Evolutionary conservation across 352 stramenopile genomes (phyloP), one percentile per base, ranked within the genome.

Genomic region (Phytophthora pluvialis): DNA sequence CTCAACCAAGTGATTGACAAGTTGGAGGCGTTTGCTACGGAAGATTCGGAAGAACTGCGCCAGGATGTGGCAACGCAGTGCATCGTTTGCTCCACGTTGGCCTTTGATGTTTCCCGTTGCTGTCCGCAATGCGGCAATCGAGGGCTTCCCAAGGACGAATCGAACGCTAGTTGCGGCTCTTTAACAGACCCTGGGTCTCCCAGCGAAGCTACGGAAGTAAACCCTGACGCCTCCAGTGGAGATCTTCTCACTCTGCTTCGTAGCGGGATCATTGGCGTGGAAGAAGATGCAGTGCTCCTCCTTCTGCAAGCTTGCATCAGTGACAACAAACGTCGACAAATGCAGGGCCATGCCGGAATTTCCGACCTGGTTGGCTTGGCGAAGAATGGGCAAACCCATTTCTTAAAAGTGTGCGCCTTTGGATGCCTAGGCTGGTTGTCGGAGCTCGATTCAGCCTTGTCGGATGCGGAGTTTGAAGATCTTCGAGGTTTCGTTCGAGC

Each of bases 401-500:
- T 67, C 16, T 18, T 35, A 0, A 7, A 51, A 33, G 21, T 61
- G 31, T 52, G 35, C 11, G 50, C 60, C 2, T 40, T 67, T 4
- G 35, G 44, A 8, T 65, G 47, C 26, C 26, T 65, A 11, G 13
- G 18, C 4, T 61, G 50, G 51, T 21, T 16, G 10, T 25, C 21
- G 4, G n/a, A 38, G 3, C 11, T 61, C 1, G 50, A 67, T 32
- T 36, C 56, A 16, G 36, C 4, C 1, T 36, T 56, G 32, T 21
- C 56, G 3, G 43, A 62, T 12, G 9, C 12, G 10, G 31, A 44
- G 21, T 53, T 56, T 31, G 28, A 65, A 48, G 15, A 5, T 18
- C 57, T 58, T 52, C 57, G 16, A 21, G 28, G 4, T 26, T n/a
- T 9, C n/a, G 15, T 65, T 52, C 46, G 29, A 36, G 44, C 44